These are phyloP conservation scores for Phyllosticta capitalensis DNA, from an alignment of 2,329 filamentous ascomycete species.

Conservation along the genomic window DNA sequence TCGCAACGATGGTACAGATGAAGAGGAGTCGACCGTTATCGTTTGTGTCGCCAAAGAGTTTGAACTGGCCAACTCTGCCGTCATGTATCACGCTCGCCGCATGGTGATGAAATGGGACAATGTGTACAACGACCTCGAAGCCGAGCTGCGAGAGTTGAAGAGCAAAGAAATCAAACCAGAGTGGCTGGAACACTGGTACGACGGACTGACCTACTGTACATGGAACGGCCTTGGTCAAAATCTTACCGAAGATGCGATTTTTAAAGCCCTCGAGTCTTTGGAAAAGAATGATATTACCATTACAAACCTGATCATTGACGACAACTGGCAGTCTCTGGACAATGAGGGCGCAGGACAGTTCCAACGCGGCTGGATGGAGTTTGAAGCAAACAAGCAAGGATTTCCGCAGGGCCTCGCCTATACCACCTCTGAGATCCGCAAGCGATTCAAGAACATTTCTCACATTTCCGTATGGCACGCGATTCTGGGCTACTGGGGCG, in stretches of 20 bases:
- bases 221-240: constrained; percentile 89
- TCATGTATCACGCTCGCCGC: constrained; percentile 79
- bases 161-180: constrained; percentile 44
- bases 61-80: constrained; percentile 66
- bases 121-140: constrained; percentile 33
- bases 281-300: constrained; percentile 64
- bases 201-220: constrained; percentile 88
- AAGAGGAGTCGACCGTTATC: constrained; percentile 52
- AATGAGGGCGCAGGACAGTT: constrained; percentile 44
- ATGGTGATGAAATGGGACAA: constrained; percentile 43
- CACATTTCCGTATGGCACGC: constrained; percentile 10
- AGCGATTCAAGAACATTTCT: constrained; percentile 48
- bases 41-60: constrained; percentile 63
- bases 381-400: constrained; percentile 70
- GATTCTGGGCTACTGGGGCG: constrained; percentile 73
- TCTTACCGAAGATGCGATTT: constrained; percentile 70
- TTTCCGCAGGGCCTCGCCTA: constrained; percentile 75
- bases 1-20: constrained; percentile 55
- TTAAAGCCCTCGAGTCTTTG: constrained; percentile 63
- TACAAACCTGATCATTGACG: constrained; percentile 85
- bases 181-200: constrained; percentile 85
- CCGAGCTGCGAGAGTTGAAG: constrained; percentile 38
- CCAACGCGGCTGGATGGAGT: constrained; percentile 44
- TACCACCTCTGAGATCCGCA: constrained; percentile 59
- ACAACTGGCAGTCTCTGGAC: constrained; percentile 81